Evolutionary conservation across 331 rosid species (phyloP).

Genomic region (Telfairia occidentalis): DNA sequence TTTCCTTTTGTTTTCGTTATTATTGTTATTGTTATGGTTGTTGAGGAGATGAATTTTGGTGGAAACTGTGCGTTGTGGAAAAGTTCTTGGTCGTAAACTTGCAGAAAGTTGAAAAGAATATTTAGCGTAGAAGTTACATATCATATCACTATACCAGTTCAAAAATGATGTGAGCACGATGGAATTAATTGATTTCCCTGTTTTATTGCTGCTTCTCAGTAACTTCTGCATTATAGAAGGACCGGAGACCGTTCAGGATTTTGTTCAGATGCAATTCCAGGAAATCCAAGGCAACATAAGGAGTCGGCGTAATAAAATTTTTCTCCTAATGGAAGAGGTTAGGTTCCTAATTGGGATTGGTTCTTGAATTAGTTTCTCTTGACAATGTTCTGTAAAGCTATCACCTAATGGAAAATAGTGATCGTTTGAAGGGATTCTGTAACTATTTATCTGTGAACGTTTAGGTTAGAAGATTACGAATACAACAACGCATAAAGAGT

Average conservation of each 20-base stretch:
- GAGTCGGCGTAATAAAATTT: conserved; percentile 80
- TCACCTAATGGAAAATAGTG: neutral
- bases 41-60: conserved; percentile 3
- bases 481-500: conserved; percentile 58
- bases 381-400: neutral
- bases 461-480: conserved; percentile 86
- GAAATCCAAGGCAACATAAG: conserved; percentile 78
- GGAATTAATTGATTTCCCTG: neutral
- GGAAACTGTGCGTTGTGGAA: neutral
- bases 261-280: conserved; percentile 78
- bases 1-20: neutral
- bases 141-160: too few species aligned
- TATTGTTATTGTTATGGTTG: neutral
- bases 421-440: neutral
- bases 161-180: neutral
- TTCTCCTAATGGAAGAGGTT: conserved; percentile 99
- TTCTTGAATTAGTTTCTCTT: neutral
- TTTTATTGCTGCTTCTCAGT: conserved; percentile 20
- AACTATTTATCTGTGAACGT: neutral
- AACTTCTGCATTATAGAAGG: conserved; percentile 94
- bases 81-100: neutral
- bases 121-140: neutral
- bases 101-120: neutral
- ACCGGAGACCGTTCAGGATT: conserved; percentile 89
- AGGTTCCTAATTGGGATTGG: neutral